These are phyloP conservation scores for Claviceps cyperi DNA, from an alignment of 2,329 filamentous ascomycete genomes.

Conservation along the genomic window DNA sequence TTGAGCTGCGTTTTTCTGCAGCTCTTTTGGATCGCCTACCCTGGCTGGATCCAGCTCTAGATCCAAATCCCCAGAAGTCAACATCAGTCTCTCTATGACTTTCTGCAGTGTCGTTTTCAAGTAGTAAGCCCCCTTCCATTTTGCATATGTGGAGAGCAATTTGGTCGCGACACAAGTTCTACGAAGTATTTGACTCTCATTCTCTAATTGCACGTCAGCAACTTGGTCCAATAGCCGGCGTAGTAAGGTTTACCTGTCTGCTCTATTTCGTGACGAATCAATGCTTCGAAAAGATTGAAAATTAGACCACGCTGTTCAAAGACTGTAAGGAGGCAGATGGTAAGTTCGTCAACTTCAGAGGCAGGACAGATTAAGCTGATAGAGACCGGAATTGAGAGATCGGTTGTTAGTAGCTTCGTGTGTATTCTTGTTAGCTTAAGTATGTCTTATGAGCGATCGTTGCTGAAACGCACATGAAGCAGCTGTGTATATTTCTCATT, in stretches of 20 bases:
- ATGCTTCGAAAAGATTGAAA: slow-evolving; percentile 48
- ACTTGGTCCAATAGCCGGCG: neutral
- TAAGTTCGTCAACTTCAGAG: slow-evolving; percentile 53
- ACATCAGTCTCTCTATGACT: slow-evolving; percentile 49
- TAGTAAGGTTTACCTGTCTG: slow-evolving; percentile 35
- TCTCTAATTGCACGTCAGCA: slow-evolving; percentile 29
- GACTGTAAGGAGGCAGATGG: slow-evolving; percentile 52
- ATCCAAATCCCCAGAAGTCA: slow-evolving; percentile 52
- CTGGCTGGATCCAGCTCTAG: slow-evolving; percentile 53
- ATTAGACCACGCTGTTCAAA: slow-evolving; percentile 51
- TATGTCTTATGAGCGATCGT: neutral
- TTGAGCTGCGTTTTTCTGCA: slow-evolving; percentile 51
- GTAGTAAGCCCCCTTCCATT: slow-evolving; percentile 54
- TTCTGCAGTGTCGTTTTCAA: slow-evolving; percentile 51
- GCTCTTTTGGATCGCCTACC: slow-evolving; percentile 44
- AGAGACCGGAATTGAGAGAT: slow-evolving; percentile 46
- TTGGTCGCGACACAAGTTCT: slow-evolving; percentile 58
- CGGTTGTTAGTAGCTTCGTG: slow-evolving; percentile 42
- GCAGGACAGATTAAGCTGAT: slow-evolving; percentile 54
- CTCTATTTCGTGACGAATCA: slow-evolving; percentile 55
- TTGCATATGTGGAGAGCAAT: slow-evolving; percentile 56
- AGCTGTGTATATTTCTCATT: slow-evolving; percentile 56
- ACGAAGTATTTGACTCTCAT: slow-evolving; percentile 52
- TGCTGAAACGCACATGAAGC: slow-evolving; percentile 28
- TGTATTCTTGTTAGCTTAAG: neutral